A percentile compares a stretch with the other conserved stretches of the same genome.
These are phyloP conservation scores for Lactarius psammicola DNA, from an alignment of 768 basidiomycete species.

Conservation along the genomic window DNA sequence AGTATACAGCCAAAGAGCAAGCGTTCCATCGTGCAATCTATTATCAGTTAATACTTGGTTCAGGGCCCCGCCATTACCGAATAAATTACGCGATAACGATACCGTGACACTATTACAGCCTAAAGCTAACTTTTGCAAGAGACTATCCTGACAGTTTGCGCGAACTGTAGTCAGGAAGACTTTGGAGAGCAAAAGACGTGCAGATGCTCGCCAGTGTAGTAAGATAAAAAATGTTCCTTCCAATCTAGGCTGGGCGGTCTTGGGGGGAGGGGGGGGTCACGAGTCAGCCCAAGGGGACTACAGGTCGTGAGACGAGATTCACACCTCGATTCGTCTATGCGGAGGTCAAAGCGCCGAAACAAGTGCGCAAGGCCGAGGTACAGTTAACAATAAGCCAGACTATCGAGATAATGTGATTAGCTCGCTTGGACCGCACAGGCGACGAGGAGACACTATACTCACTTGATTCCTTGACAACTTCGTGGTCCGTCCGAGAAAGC, in stretches of 20 bases:
- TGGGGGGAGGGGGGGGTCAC: background rate
- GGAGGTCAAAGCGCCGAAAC: conserved; percentile 16
- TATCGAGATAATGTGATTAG: background rate
- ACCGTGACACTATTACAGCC: background rate
- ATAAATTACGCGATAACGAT: background rate
- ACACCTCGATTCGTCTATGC: conserved; percentile 4
- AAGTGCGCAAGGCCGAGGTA: conserved; percentile 6
- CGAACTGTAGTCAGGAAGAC: background rate
- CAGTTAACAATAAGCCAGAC: conserved; percentile 14
- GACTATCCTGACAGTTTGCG: too few relatives aligned
- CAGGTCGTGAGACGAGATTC: background rate
- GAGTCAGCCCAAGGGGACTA: background rate
- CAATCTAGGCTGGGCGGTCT: background rate
- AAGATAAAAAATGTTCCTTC: conserved; percentile 13
- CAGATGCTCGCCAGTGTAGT: conserved; percentile 11
- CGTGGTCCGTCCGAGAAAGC: background rate
- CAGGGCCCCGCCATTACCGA: background rate
- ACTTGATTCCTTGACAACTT: conserved; percentile 1
- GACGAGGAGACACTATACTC: background rate
- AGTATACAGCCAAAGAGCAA: background rate
- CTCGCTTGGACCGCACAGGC: background rate
- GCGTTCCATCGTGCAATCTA: background rate
- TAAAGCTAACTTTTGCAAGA: background rate
- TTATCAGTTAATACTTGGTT: background rate
- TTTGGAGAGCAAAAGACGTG: conserved; percentile 9